A percentile compares a stretch with the other conserved stretches of the same genome.
Conservation (phyloP, 2,329 filamentous ascomycete genomes). For the Colletotrichum horii region DNA sequence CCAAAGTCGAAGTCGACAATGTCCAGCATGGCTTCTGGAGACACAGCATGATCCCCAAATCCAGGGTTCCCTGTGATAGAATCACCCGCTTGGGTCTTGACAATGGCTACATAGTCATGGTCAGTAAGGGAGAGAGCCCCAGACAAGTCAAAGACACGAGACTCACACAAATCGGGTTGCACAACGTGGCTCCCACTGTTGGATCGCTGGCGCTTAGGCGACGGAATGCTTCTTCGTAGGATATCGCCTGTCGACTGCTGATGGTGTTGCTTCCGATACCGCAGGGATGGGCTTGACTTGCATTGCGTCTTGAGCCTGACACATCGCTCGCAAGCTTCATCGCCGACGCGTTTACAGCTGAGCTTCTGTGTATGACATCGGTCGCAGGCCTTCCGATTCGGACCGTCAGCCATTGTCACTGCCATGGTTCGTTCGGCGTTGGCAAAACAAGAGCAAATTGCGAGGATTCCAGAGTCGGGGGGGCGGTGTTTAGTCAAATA, state of each 20-base stretch:
- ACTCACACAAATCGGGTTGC: slow-evolving; percentile 41
- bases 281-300: slow-evolving; percentile 48
- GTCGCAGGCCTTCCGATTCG: slow-evolving; percentile 50
- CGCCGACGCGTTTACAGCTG: slow-evolving; percentile 46
- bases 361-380: slow-evolving; percentile 52
- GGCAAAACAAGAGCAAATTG: slow-evolving; percentile 19
- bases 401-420: slow-evolving; percentile 40
- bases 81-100: slow-evolving; percentile 8
- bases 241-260: background rate
- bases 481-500: slow-evolving; percentile 23
- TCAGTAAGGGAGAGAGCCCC: slow-evolving; percentile 7
- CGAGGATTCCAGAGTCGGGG: slow-evolving; percentile 21
- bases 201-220: slow-evolving; percentile 42
- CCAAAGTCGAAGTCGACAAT: slow-evolving; percentile 39
- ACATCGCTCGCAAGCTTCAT: slow-evolving; percentile 48
- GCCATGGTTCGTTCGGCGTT: slow-evolving; percentile 25
- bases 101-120: slow-evolving; percentile 12
- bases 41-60: slow-evolving; percentile 31
- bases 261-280: slow-evolving; percentile 37
- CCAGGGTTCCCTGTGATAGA: background rate
- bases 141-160: slow-evolving; percentile 21
- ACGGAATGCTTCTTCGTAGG: slow-evolving; percentile 26
- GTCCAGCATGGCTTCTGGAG: slow-evolving; percentile 32
- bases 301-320: slow-evolving; percentile 45
- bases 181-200: slow-evolving; percentile 36